These are phyloP conservation scores for Macrolepiota dolichaula DNA, from an alignment of 768 basidiomycete species.

Conservation along the genomic window DNA sequence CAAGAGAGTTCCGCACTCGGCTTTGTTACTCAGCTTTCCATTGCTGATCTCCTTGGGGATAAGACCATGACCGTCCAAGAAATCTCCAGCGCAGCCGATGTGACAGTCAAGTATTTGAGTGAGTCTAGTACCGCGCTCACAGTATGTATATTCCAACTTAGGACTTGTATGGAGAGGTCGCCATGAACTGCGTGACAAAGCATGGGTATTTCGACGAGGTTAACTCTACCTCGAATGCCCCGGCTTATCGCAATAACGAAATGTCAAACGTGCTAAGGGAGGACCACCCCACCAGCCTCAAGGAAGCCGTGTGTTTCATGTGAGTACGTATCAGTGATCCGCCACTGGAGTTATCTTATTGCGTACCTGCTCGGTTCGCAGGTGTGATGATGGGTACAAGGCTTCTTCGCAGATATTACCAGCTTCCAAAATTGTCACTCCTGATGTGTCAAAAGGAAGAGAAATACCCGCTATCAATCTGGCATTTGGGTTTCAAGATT, in stretches of 20 bases:
- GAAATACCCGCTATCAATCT: not conserved
- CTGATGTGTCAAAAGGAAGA: not conserved
- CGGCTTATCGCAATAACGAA: not conserved
- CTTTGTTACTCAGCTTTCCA: not conserved
- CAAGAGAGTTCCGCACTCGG: conserved; percentile 6
- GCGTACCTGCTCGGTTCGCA: not conserved
- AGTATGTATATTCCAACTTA: not conserved
- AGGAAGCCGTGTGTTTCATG: conserved; percentile 1
- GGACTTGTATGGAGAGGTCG: not conserved
- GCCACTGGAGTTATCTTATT: no score
- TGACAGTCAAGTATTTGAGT: not conserved
- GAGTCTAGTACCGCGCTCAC: not conserved
- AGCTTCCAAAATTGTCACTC: not conserved
- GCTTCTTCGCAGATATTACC: not conserved
- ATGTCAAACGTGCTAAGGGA: not conserved
- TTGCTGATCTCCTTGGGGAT: not conserved
- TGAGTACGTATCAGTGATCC: not conserved
- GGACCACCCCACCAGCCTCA: not conserved
- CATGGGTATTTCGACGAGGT: conserved; percentile 3
- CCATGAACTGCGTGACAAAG: not conserved
- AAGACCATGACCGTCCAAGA: not conserved
- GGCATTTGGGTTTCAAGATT: not conserved
- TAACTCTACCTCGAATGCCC: not conserved
- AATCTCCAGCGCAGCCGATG: not conserved
- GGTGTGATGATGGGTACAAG: conserved; percentile 4